Percentiles rank a stretch among this genome's conserved stretches.
phyloP scores from a whole-genome alignment of 345 rosid species.

The Eutrema heterophyllum region DNA sequence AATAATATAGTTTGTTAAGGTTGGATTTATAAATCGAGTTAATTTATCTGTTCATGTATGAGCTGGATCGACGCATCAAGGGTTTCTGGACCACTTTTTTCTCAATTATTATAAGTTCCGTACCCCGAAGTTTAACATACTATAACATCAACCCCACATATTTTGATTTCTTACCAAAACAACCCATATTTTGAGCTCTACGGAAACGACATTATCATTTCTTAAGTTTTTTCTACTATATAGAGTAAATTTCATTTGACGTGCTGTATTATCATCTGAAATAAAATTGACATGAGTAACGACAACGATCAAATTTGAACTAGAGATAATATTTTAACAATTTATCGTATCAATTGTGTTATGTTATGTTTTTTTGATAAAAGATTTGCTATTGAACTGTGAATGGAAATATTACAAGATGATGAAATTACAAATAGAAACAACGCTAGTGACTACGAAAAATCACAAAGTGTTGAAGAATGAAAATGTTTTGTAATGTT shows the following conservation, averaged over 20 bases:
- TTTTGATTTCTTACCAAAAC: conserved; percentile 7
- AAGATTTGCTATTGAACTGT: too few relatives aligned
- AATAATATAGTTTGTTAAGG: conserved; percentile 14
- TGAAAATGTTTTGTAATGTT: too few relatives aligned
- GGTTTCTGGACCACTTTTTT: conserved; percentile 41
- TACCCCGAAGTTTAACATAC: neutral
- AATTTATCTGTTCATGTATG: conserved; percentile 28
- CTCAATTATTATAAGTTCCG: conserved; percentile 20
- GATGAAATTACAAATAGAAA: too few relatives aligned
- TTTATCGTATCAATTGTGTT: neutral
- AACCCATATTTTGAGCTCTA: conserved; percentile 12
- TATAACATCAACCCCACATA: neutral
- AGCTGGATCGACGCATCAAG: conserved; percentile 80
- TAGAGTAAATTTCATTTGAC: neutral
- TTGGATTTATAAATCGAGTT: conserved; percentile 14
- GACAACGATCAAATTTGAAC: neutral
- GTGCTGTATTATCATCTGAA: neutral
- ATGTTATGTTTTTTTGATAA: too few relatives aligned
- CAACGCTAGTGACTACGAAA: too few relatives aligned
- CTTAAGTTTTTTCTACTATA: neutral
- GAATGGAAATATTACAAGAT: too few relatives aligned
- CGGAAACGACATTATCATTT: neutral
- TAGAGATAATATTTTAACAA: neutral
- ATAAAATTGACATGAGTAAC: neutral
- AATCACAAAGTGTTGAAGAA: too few relatives aligned